A percentile compares a stretch with the other conserved stretches of the same genome.
phyloP scores from a whole-genome alignment of 2,329 filamentous ascomycete species.

The Colletotrichum eleusines region DNA sequence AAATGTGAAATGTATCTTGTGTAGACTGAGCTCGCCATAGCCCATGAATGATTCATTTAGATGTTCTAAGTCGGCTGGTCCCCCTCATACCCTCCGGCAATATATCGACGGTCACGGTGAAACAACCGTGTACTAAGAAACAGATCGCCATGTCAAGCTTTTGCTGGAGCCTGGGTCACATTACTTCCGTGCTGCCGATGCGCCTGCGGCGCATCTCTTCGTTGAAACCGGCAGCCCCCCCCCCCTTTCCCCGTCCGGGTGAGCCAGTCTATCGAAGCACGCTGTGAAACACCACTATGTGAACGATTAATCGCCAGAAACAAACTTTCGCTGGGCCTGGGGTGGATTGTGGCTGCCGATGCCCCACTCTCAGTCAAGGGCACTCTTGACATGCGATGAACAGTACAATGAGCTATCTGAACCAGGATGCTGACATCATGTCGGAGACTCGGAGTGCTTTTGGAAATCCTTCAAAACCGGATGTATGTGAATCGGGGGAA shows the following conservation, averaged over 20 bases:
- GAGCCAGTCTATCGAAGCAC: background rate
- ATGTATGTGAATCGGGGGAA: background rate
- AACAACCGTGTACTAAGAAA: background rate
- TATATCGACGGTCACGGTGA: background rate
- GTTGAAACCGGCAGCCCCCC: background rate
- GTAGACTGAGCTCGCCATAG: background rate
- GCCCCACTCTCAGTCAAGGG: background rate
- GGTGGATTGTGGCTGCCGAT: background rate
- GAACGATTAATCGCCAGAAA: background rate
- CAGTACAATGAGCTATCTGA: background rate
- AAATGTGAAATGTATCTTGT: background rate
- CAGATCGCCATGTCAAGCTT: background rate
- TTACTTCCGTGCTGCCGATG: background rate
- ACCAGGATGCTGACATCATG: background rate
- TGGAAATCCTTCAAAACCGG: background rate
- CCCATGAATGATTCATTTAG: background rate
- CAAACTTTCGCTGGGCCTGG: background rate
- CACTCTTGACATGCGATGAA: background rate
- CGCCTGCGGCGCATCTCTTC: background rate
- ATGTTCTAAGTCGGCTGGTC: background rate
- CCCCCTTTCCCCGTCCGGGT: no score
- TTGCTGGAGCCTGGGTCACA: background rate
- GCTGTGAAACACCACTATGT: background rate
- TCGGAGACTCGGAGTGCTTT: background rate
- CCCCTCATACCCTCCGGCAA: background rate